A percentile compares a stretch with the other conserved stretches of the same genome.
Evolutionary conservation across 305 asterid genomes (phyloP).

Genomic region (Rubia balearica): DNA sequence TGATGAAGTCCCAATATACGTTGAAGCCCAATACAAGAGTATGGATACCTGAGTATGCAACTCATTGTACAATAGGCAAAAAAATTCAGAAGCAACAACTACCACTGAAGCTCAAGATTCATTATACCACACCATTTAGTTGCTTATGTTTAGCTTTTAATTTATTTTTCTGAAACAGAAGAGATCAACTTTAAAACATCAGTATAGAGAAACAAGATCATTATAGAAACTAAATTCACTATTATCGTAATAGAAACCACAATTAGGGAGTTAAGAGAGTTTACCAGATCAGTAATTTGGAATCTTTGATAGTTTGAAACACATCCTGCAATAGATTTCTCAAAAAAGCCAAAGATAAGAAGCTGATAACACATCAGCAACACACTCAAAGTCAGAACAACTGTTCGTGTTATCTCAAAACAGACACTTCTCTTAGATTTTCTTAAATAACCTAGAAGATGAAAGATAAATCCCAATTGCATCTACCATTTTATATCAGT

Average conservation of each 20-base stretch:
- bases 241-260: neutral
- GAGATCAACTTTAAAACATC: slow-evolving; percentile 4
- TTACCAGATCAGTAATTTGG: neutral
- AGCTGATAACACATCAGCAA: neutral
- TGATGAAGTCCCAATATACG: slow-evolving; percentile 98
- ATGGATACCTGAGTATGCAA: slow-evolving; percentile 60
- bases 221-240: neutral
- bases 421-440: neutral
- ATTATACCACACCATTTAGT: slow-evolving; percentile 83
- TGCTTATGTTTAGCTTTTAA: slow-evolving; percentile 98
- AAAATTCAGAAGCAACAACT: slow-evolving; percentile 9
- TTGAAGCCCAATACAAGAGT: slow-evolving; percentile 88
- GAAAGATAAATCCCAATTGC: neutral
- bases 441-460: neutral
- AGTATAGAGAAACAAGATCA: neutral
- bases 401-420: neutral
- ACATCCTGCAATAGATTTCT: neutral
- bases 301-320: neutral
- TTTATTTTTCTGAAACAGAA: slow-evolving; percentile 73
- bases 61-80: slow-evolving; percentile 17
- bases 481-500: neutral
- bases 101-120: slow-evolving; percentile 19
- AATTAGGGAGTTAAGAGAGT: neutral
- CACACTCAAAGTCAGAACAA: neutral
- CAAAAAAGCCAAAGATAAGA: neutral